Base-by-base conservation (phyloP, 495 filamentous ascomycete species). In the Letharia columbiana region DNA sequence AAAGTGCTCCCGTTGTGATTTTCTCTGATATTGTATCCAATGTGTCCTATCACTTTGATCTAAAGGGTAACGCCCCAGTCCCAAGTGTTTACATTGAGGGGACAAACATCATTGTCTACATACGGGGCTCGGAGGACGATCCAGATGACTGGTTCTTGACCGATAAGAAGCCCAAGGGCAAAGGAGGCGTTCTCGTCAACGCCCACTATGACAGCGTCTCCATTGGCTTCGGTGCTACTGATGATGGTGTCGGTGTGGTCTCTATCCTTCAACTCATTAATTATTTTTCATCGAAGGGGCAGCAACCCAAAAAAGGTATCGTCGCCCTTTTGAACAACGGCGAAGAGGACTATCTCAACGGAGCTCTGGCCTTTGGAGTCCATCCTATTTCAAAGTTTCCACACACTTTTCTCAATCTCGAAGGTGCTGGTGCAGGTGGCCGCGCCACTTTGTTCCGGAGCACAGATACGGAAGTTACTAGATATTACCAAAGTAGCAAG, bases 161-260 rank as follows among this genome's bases (percentile, higher is more conserved):
- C 28, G 75, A 75, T 10, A 74, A 77, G 64, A 73, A 72, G 56
- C 80, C 83, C 45, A 78, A 79, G 60, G 82, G 84, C 28, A 86
- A 84, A 68, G 89, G 90, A 11, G 89, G 91, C 39, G 88, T 96
- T 12, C 82, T 98, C 61, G 89, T 98, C 70, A 98, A 96, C 72
- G 91, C 93, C 8, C 94, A 98, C 71, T 98, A 94, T 72, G 94
- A 98, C 74, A 94, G 90, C 68, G 94, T 98, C 2, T 90, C 91
- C 10, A 92, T 91, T 2, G 94, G 93, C 15, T 89, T 80, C 70
- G 93, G 93, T 52, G 93, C 94, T 39, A 98, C 94, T 11, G 94
- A 98, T 75, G 90, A 96, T 74, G 94, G 94, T 2, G 86, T 95
- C 65, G 93, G 92, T 8, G 89, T 96, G 15, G 85, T 96, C 31